phyloP scores from a whole-genome alignment of 2,329 filamentous ascomycete genomes.

The Xylariaceae sp. region DNA sequence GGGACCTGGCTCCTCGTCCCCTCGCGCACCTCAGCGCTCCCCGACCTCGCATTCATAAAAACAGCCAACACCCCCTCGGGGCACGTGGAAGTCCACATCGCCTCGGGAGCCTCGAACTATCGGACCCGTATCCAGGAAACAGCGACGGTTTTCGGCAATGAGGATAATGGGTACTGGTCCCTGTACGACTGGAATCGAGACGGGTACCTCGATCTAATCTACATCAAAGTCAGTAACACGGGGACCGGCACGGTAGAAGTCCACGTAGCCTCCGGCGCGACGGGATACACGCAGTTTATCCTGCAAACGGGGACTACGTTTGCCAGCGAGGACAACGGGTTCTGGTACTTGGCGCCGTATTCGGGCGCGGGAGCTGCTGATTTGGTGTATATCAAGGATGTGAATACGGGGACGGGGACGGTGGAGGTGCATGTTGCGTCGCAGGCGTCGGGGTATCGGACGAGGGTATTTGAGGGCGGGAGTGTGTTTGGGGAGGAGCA shows the following conservation, averaged over 20 bases:
- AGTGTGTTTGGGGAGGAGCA: conserved; percentile 7
- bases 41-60: conserved; percentile 14
- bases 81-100: conserved; percentile 9
- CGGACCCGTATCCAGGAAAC: conserved; percentile 4
- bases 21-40: conserved; percentile 3
- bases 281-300: conserved; percentile 3
- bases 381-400: conserved; percentile 11
- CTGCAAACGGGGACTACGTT: conserved; percentile 6
- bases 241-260: conserved; percentile 5
- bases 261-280: conserved; percentile 7
- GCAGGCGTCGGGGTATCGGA: conserved; percentile 3
- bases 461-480: conserved; percentile 1
- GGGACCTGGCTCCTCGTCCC: conserved; percentile 13
- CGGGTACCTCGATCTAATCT: conserved; percentile 8
- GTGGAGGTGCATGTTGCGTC: conserved; percentile 8
- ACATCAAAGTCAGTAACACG: conserved; percentile 11
- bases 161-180: conserved; percentile 8
- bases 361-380: conserved; percentile 2
- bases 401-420: neutral
- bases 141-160: conserved; percentile 7
- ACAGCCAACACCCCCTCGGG: conserved; percentile 13
- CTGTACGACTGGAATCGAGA: conserved; percentile 13
- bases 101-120: conserved; percentile 10
- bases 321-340: conserved; percentile 2
- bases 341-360: conserved; percentile 10